phyloP scores from a whole-genome alignment of 371 early-diverging fungal species.

The Rhizopus microsporus region DNA sequence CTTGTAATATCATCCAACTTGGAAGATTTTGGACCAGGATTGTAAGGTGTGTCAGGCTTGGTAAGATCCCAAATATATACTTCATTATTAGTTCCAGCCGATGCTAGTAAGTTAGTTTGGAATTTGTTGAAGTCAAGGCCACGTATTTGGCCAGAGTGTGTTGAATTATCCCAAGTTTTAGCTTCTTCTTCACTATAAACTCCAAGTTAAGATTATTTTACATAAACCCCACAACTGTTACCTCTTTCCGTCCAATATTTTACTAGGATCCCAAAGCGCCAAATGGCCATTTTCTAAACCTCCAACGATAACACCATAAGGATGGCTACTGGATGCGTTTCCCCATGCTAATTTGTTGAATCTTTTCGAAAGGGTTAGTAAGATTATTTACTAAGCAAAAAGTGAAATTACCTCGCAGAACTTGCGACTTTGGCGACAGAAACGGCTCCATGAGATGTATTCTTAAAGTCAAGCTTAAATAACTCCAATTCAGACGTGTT shows the following conservation, averaged over 20 bases:
- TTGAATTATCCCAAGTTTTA: slow-evolving; percentile 66
- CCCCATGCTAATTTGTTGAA: slow-evolving; percentile 90
- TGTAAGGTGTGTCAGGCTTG: slow-evolving; percentile 83
- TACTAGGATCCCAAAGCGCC: slow-evolving; percentile 83
- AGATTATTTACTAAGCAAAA: neutral
- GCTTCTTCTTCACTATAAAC: slow-evolving; percentile 40
- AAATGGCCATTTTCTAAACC: slow-evolving; percentile 96
- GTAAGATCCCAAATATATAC: slow-evolving; percentile 88
- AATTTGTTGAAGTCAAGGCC: slow-evolving; percentile 93
- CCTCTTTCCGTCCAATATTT: slow-evolving; percentile 67
- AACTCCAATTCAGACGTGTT: slow-evolving; percentile 90
- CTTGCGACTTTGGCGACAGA: slow-evolving; percentile 66
- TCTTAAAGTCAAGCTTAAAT: slow-evolving; percentile 74
- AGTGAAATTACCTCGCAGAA: slow-evolving; percentile 60
- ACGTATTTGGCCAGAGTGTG: slow-evolving; percentile 87
- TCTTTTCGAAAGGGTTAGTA: slow-evolving; percentile 17
- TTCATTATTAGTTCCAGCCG: slow-evolving; percentile 91
- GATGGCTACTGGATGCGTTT: slow-evolving; percentile 49
- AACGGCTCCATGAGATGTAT: slow-evolving; percentile 37
- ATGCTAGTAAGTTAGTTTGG: slow-evolving; percentile 84
- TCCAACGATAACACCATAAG: slow-evolving; percentile 88
- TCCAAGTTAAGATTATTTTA: neutral
- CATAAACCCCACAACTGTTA: slow-evolving; percentile 18
- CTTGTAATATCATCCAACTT: slow-evolving; percentile 89
- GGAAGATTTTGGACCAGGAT: slow-evolving; percentile 85